Conservation (phyloP, 2,329 filamentous ascomycete genomes). For the Lasiodiplodia citricola region DNA sequence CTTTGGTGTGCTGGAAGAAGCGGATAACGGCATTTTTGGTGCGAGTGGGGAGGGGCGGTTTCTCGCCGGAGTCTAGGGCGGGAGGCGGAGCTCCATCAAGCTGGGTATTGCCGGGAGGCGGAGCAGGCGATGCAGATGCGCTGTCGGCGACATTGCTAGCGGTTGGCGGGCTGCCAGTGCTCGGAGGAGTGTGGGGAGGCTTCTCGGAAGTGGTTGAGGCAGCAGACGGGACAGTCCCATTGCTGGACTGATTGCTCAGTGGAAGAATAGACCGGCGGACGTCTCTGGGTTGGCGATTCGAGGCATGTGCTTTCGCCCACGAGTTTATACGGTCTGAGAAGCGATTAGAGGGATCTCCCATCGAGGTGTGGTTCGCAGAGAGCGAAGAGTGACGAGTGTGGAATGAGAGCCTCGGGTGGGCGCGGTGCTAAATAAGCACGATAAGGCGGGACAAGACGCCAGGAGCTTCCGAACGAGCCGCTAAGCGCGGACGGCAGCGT, state of each 20-base stretch:
- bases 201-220: conserved; percentile 27
- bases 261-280: conserved; percentile 32
- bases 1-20: conserved; percentile 60
- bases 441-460: conserved; percentile 11
- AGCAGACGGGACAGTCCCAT: conserved; percentile 38
- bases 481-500: conserved; percentile 10
- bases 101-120: conserved; percentile 53
- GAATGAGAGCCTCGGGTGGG: conserved; percentile 1
- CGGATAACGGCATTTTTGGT: conserved; percentile 56
- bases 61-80: conserved; percentile 54
- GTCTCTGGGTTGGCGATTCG: conserved; percentile 41
- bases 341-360: conserved; percentile 62
- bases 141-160: conserved; percentile 39
- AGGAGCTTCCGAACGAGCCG: conserved; percentile 19
- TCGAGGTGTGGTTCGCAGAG: conserved; percentile 45
- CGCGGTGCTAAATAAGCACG: conserved; percentile 19
- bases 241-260: conserved; percentile 33
- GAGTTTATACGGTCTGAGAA: conserved; percentile 58
- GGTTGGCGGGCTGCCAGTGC: conserved; percentile 31
- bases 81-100: conserved; percentile 58
- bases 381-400: conserved; percentile 25
- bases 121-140: conserved; percentile 38
- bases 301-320: conserved; percentile 54
- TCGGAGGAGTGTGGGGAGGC: conserved; percentile 24
- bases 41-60: conserved; percentile 55